These are phyloP conservation scores for Cladobotryum protrusum DNA, from an alignment of 2,329 filamentous ascomycete species.

Conservation along the genomic window DNA sequence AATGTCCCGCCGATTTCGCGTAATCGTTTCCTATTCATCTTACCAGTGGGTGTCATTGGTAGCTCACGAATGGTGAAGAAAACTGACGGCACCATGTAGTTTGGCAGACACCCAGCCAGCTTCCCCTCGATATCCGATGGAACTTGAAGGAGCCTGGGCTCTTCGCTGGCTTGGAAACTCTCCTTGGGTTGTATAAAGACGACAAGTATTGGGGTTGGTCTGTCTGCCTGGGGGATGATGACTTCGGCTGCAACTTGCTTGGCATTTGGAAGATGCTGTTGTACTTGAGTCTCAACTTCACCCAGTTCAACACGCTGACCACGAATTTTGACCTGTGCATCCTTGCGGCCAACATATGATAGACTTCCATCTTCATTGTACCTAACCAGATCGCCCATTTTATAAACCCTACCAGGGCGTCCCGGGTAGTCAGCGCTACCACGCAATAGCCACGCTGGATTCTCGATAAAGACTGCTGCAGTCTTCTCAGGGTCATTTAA, in stretches of 20 bases:
- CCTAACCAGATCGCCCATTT: not conserved
- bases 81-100: too few species aligned
- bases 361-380: not conserved
- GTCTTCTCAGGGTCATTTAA: not conserved
- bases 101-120: too few species aligned
- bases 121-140: too few species aligned
- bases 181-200: not conserved
- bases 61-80: too few species aligned
- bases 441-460: not conserved
- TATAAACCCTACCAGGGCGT: slow-evolving; percentile 11
- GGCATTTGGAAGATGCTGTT: not conserved
- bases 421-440: slow-evolving; percentile 1
- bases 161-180: too few species aligned
- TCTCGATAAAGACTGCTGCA: not conserved
- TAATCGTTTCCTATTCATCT: too few species aligned
- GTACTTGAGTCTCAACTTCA: slow-evolving; percentile 11
- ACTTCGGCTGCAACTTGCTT: not conserved
- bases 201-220: not conserved
- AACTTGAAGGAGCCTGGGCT: too few species aligned
- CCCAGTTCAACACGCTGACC: slow-evolving; percentile 45
- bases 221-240: not conserved
- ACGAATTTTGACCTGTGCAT: slow-evolving; percentile 47
- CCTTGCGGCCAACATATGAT: slow-evolving; percentile 30
- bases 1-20: too few species aligned
- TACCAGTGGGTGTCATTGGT: too few species aligned